These are phyloP conservation scores for Penicillium palitans DNA, from an alignment of 2,329 filamentous ascomycete species.

Conservation along the genomic window DNA sequence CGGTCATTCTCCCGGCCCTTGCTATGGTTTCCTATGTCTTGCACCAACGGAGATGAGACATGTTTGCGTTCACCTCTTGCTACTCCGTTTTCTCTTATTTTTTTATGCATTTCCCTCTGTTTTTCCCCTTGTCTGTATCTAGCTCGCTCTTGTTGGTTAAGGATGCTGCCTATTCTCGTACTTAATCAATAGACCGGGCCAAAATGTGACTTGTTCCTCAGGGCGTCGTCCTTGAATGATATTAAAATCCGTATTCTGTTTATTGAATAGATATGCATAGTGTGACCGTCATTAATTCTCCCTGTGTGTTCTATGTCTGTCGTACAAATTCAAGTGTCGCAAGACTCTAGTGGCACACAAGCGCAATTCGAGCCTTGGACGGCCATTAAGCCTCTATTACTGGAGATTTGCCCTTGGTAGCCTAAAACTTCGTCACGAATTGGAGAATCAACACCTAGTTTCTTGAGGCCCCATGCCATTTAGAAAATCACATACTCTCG, in stretches of 20 bases:
- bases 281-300: no score
- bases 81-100: conserved; percentile 35
- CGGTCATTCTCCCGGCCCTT: conserved; percentile 13
- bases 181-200: conserved; percentile 40
- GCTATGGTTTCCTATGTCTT: conserved; percentile 42
- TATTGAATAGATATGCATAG: background rate
- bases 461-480: no score
- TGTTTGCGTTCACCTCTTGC: conserved; percentile 37
- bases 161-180: conserved; percentile 35
- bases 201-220: conserved; percentile 42
- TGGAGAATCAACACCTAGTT: background rate
- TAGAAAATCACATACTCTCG: background rate
- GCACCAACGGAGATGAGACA: conserved; percentile 41
- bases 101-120: conserved; percentile 33
- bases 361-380: background rate
- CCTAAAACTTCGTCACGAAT: background rate
- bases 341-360: background rate
- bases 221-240: conserved; percentile 18
- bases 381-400: background rate
- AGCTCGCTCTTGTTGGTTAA: conserved; percentile 42
- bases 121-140: conserved; percentile 37
- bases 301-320: no score
- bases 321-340: no score
- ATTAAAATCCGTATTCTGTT: background rate
- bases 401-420: background rate